These are phyloP conservation scores for Mollisia scopiformis DNA, from an alignment of 2,329 filamentous ascomycete genomes.

Conservation along the genomic window DNA sequence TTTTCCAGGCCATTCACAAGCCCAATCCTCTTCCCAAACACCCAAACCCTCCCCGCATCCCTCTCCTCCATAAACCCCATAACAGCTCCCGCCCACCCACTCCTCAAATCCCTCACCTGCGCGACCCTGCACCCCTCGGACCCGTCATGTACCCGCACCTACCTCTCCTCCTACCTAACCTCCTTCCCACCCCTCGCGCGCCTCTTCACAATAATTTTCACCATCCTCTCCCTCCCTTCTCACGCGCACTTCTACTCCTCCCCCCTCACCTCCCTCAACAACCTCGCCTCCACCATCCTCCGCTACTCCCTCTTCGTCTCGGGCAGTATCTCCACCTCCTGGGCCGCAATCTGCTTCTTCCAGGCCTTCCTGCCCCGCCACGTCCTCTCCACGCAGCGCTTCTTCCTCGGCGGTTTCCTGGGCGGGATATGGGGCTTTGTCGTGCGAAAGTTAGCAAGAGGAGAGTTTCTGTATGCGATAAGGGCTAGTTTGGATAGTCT, in stretches of 20 bases:
- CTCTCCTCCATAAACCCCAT: slow-evolving; percentile 75
- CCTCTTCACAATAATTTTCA: slow-evolving; percentile 76
- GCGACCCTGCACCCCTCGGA: slow-evolving; percentile 86
- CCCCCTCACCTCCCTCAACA: slow-evolving; percentile 69
- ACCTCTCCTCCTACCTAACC: slow-evolving; percentile 83
- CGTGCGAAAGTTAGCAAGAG: slow-evolving; percentile 64
- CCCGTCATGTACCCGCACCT: slow-evolving; percentile 85
- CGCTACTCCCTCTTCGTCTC: slow-evolving; percentile 78
- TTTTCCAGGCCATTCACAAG: slow-evolving; percentile 73
- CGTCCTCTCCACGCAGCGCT: slow-evolving; percentile 79
- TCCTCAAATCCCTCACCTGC: slow-evolving; percentile 84
- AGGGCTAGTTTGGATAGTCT: slow-evolving; percentile 79
- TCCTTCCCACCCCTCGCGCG: slow-evolving; percentile 80
- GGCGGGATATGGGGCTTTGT: slow-evolving; percentile 86
- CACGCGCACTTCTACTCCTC: slow-evolving; percentile 70
- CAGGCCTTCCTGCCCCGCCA: slow-evolving; percentile 75
- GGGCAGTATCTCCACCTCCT: slow-evolving; percentile 81
- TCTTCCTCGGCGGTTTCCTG: slow-evolving; percentile 86
- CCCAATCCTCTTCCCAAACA: slow-evolving; percentile 81
- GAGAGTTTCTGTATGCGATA: slow-evolving; percentile 78
- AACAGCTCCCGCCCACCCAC: slow-evolving; percentile 82
- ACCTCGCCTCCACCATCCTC: slow-evolving; percentile 69
- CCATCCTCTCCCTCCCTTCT: slow-evolving; percentile 65
- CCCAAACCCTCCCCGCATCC: slow-evolving; percentile 65
- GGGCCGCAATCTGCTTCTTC: slow-evolving; percentile 90